Evolutionary conservation across 2,329 filamentous ascomycete genomes (phyloP), one percentile per base, ranked within the genome.

Genomic region (Cercospora sp.): DNA sequence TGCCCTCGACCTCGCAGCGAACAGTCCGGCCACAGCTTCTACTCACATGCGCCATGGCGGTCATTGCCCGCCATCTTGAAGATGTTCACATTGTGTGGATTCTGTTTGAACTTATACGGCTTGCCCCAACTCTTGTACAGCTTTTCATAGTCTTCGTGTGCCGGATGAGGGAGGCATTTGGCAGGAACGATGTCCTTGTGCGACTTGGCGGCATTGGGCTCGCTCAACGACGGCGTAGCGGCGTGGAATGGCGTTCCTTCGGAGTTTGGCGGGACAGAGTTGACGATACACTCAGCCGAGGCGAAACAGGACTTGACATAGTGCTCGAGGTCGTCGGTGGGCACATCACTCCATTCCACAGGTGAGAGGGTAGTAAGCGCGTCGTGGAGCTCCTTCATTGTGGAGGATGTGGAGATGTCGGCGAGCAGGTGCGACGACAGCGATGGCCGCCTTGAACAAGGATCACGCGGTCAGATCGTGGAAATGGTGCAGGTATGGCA

Each of bases 121-220:
- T 96, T 97, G 53, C 87, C 87, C 93, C 94, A 97, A 79, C 92
- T 87, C 75, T 91, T 91, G 67, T 89, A 88, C n/a, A 97, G 81
- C 20, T 85, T 81, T 30, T 82, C 82, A 33, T 88, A 83, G n/a
- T 87, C 80, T 8, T 84, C 79, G 23, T 85, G 80, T 3, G 85
- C 81, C 1, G 84, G 81, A 39, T 79, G 78, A 60, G 82, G 79
- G 62, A 86, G 83, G 7, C 83, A 85, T 18, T 81, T 75, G 2
- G 87, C 86, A 64, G 84, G 77, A 51, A 83, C 82, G 63, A 89
- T 80, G 69, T 88, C 83, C 57, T 84, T 82, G 36, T 83, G 81
- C 70, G 80, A 83, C 53, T 77, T 76, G 10, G 83, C 84, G 64
- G 82, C 79, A 65, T 85, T 85, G 10, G 86, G 84, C 65, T 87